Evolutionary conservation across 257 asterid genomes (phyloP), one percentile per base, ranked within the genome.

Genomic region (Parsonsia alboflavescens): DNA sequence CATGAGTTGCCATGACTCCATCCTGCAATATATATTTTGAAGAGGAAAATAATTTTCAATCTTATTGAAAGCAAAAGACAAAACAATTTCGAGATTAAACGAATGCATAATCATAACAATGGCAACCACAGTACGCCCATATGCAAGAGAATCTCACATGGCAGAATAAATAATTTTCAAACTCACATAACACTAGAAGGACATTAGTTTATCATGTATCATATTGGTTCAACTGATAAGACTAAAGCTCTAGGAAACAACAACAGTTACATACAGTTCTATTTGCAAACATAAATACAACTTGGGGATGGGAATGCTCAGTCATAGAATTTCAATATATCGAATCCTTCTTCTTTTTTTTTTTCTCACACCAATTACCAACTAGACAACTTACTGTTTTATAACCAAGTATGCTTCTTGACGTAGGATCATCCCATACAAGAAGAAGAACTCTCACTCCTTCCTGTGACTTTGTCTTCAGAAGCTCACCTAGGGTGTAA

Each of bases 1-100:
- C 99, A 73, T 92, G 99, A 80, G 99, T 95, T 87, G 82, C 86
- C 99, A 95, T 95, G 81, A 95, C 90, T 71, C 99, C 99, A 83
- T 95, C 97, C 99, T 95, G 84, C 70, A 76, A 74, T n/a, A 67
- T 26, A 79, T 72, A 28, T 24, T 49, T 16, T 74, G 9, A 44
- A 42, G 15, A 36, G 11, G 45, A 68, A 75, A 68, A 45, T 75
- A 62, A 45, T 30, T n/a, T 8, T 62, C 53, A 26, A 67, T 17
- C n/a, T 67, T 3, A 41, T 54, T 24, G 15, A 61, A 62, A 30
- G 24, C 65, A 36, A 26, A 28, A 17, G 21, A 30, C 10, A 62
- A 62, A 33, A 26, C 30, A 10, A 70, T 59, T 36, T 24, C 21
- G 45, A 41, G 69, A 26, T 36, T 16, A 49, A 76, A 7, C 0